Conservation (phyloP, 768 basidiomycete genomes). For the Lactifluus pinguis region DNA sequence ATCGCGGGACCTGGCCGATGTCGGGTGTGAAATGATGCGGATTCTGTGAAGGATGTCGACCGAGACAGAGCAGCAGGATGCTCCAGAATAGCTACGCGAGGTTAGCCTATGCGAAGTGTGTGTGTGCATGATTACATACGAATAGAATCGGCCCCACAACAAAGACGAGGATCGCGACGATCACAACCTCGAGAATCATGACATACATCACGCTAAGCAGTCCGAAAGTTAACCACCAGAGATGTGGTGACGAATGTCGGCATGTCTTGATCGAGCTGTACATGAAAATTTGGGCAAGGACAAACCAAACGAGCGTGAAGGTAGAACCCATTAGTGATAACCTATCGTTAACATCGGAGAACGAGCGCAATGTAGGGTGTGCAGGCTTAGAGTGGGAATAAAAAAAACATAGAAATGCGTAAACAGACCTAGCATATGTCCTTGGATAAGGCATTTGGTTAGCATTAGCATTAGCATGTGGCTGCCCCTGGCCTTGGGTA, state of each 20-base stretch:
- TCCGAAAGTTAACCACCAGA: slow-evolving; percentile 83
- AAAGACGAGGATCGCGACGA: slow-evolving; percentile 70
- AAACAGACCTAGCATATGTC: slow-evolving; percentile 14
- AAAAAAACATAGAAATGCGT: neutral
- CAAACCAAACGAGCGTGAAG: slow-evolving; percentile 72
- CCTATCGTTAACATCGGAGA: slow-evolving; percentile 26
- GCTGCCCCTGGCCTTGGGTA: neutral
- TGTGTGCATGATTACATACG: slow-evolving; percentile 35
- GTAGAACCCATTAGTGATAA: slow-evolving; percentile 58
- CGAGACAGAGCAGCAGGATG: slow-evolving; percentile 67
- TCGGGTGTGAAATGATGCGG: slow-evolving; percentile 69
- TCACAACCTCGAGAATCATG: slow-evolving; percentile 58
- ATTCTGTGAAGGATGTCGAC: slow-evolving; percentile 71
- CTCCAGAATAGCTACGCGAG: slow-evolving; percentile 59
- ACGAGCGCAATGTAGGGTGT: neutral
- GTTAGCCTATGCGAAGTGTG: neutral
- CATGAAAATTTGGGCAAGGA: slow-evolving; percentile 70
- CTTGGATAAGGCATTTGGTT: slow-evolving; percentile 11
- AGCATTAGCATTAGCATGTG: neutral
- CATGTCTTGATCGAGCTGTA: slow-evolving; percentile 72
- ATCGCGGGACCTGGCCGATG: slow-evolving; percentile 62
- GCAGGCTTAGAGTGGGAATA: neutral
- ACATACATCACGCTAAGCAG: slow-evolving; percentile 75
- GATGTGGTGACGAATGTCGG: slow-evolving; percentile 61
- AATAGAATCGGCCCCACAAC: slow-evolving; percentile 71